Percentiles rank a stretch among this genome's conserved stretches.
Evolutionary conservation across 148 eudicot species (phyloP).

Genomic region (Rhododendron henanense): DNA sequence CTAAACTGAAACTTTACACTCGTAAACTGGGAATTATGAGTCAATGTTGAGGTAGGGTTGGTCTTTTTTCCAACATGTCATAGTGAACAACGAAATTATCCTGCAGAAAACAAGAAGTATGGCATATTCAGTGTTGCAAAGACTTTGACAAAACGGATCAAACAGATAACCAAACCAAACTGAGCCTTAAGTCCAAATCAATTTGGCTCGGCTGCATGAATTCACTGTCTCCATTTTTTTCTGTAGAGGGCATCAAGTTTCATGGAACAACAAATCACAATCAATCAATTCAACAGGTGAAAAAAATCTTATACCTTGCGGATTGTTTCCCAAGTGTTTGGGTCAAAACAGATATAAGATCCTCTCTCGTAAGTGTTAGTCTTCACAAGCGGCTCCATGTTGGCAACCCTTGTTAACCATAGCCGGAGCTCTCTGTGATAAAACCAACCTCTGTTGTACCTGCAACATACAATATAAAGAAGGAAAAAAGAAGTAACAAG

Average conservation of each 20-base stretch:
- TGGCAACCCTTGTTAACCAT: slow-evolving; percentile 64
- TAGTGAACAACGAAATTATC: slow-evolving; percentile 75
- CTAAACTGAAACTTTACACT: slow-evolving; percentile 33
- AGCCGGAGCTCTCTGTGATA: slow-evolving; percentile 72
- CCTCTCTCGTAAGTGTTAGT: slow-evolving; percentile 73
- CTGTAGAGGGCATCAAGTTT: not conserved
- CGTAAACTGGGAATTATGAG: slow-evolving; percentile 14
- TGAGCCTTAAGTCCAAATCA: not conserved
- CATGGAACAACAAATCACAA: not conserved
- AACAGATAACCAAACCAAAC: not conserved
- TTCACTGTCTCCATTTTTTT: not conserved
- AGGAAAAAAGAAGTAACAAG: not conserved
- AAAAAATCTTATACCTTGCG: slow-evolving; percentile 53
- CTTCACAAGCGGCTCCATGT: slow-evolving; percentile 72
- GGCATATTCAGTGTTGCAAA: not conserved
- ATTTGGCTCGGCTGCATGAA: not conserved
- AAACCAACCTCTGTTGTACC: slow-evolving; percentile 80
- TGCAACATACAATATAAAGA: slow-evolving; percentile 23
- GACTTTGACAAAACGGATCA: not conserved
- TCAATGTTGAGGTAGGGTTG: slow-evolving; percentile 56
- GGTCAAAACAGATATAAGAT: slow-evolving; percentile 75
- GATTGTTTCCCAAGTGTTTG: slow-evolving; percentile 79
- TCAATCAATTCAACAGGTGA: not conserved
- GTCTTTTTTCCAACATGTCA: slow-evolving; percentile 73
- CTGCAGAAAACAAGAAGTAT: slow-evolving; percentile 35